Base-by-base conservation (phyloP, 2,329 filamentous ascomycete species). In the Coniochaeta sp. region DNA sequence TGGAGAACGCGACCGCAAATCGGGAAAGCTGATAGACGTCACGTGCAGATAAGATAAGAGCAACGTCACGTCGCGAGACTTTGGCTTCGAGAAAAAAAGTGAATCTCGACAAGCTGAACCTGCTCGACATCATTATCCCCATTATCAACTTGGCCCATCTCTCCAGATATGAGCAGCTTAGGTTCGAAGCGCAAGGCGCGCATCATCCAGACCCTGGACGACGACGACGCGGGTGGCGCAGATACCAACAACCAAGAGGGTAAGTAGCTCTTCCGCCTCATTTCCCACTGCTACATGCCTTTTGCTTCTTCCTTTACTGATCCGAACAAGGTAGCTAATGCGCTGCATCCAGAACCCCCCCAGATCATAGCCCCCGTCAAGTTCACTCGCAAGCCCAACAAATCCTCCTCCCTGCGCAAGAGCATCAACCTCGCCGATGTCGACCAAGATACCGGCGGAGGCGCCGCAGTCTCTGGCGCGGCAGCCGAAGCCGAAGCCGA, bases 151-250 rank as follows among this genome's bases (percentile, higher is more conserved):
- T 12, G 34, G 3, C 5, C 8, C 4, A 28, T 26, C 12, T 12
- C 17, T 5, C 19, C 38, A 36, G 61, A 64, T 14, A 85, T 85
- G 81, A 81, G 77, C 64, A 74, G 80, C 6, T 87, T 87, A 60
- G 77, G 76, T 4, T 72, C 78, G 1, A 87, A 84, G 67, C 76
- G 84, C 64, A 92, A 95, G 66, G 87, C 90, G 55, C 88, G 90
- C 65, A 89, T 92, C 68, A 89, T 96, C 66, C 88, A 86, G 55
- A 79, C 85, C 0, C 79, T 85, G 47, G 89, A 91, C 52, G 85
- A 87, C 52, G 85, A 87, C 14, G 86, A 90, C 3, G 87, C 87
- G 1, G 60, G 60, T 36, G 63, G 65, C 14, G 64, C 62, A 57
- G 65, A 70, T 47, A 67, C 68, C 60, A 63, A 63, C 19, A 64